These are phyloP conservation scores for Paramecium octaurelia DNA, from an alignment of 73 alveolate species.

Conservation along the genomic window DNA sequence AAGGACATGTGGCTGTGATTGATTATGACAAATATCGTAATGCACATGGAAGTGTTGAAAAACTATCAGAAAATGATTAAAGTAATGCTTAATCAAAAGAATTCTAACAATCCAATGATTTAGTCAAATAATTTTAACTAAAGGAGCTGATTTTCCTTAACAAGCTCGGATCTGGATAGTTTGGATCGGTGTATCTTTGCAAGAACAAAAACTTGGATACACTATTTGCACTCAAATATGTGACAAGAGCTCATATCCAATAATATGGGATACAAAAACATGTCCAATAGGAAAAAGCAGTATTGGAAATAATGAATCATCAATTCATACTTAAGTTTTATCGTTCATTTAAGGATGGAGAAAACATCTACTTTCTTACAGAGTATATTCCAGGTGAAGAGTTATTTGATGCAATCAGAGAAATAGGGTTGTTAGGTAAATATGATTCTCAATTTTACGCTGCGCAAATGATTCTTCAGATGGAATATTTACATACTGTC, in stretches of 20 bases:
- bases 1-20: conserved; percentile 15
- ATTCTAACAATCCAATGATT: background rate
- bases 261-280: conserved; percentile 67
- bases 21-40: conserved; percentile 62
- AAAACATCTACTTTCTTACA: conserved; percentile 64
- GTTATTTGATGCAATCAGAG: conserved; percentile 68
- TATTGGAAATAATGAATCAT: conserved; percentile 60
- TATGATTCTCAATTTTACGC: conserved; percentile 51
- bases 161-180: conserved; percentile 78
- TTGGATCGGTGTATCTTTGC: conserved; percentile 78
- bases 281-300: conserved; percentile 66
- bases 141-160: conserved; percentile 66
- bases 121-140: conserved; percentile 56
- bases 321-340: conserved; percentile 66
- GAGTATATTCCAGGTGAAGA: conserved; percentile 69
- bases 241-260: conserved; percentile 72
- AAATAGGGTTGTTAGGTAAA: conserved; percentile 46
- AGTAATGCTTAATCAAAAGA: background rate
- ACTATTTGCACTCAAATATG: conserved; percentile 78
- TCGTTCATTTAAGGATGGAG: conserved; percentile 65
- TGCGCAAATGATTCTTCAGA: conserved; percentile 42
- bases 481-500: conserved; percentile 58
- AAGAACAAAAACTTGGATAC: conserved; percentile 58
- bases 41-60: conserved; percentile 53
- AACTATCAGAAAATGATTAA: conserved; percentile 62